Evolutionary conservation across 2,329 filamentous ascomycete species (phyloP), one percentile per base, ranked within the genome.

Genomic region (Rasamsonia emersonii): DNA sequence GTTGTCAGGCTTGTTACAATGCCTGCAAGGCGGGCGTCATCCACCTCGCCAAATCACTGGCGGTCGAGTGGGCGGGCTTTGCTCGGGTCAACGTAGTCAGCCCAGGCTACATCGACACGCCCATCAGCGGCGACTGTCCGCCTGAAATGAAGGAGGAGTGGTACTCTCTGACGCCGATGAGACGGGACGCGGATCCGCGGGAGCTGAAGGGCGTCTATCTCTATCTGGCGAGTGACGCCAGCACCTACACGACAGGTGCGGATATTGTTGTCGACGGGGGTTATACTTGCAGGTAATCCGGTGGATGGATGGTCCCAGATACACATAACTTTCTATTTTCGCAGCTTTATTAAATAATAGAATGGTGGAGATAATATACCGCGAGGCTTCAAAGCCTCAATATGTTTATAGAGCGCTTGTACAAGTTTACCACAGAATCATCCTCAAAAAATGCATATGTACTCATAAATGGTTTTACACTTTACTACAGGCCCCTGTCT

Each of bases 1-100:
- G n/a, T n/a, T n/a, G n/a, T n/a, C n/a, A n/a, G 61, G 66, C 73
- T 28, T 83, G 79, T 61, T 89, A 89, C 73, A 88, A 88, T 52
- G 81, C 82, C 18, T 84, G 79, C 61, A 88, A 88, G 72, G 81
- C 83, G 10, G 82, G 77, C 47, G 80, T 86, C 21, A 73, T 85
- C 44, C 79, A 84, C 62, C 72, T 88, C 32, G 80, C 76, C 60
- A 85, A 83, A 67, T 86, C 81, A 3, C 74, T 91, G 15, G 83
- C 82, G 25, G 82, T 82, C 34, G 84, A 91, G 64, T 89, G 84
- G 78, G 79, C 15, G 81, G 81, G 50, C 80, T 83, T 46, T 65
- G 51, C 46, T 14, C 47, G 53, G 10, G 46, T 70, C 36, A 84
- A 57, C 33, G 49, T 44, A 1, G 45, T 57, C 7, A 77, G 1